Base-by-base conservation (phyloP, 805 yeast genomes). In the Wickerhamomyces xylosicus region DNA sequence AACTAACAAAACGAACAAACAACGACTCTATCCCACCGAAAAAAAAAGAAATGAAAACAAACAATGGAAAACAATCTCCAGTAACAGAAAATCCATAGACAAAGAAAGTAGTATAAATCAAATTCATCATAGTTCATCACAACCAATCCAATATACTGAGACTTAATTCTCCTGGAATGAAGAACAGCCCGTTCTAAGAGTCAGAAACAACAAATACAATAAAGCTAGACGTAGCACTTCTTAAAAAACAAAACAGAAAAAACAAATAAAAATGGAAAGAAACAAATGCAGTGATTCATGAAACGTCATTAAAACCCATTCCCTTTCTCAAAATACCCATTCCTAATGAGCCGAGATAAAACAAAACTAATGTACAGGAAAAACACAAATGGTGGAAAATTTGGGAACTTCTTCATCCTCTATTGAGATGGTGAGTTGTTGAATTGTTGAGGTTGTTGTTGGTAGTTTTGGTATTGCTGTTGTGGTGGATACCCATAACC, bases 401-500 rank as follows among this genome's bases (percentile, higher is more conserved):
- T 10, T 10, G 6, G 10, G 25, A 21, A 7, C 25, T 21, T 10
- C 6, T 21, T 10, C 6, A 10, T 10, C 25, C 6, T 10, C 25
- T 21, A 21, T 21, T 21, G 25, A 10, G 25, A 7, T 7, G 25
- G 25, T 7, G 25, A 21, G 25, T 21, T 21, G 9, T 21, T 6
- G 25, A 21, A 21, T 10, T 21, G 25, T 21, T 21, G 25, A 7
- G 44, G 48, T 37, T 46, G 51, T 32, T 41, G 47, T 19, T 46
- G 48, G 25, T 29, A 42, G 3, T 48, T 51, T 19, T 46, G 46
- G 16, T 43, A 45, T n/a, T 13, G 29, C 3, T 35, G 37, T 13
- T 35, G 42, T 27, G 41, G 45, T 25, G 49, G 49, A 37, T 35
- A 46, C 3, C 45, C 43, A 29, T 48, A 49, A 19, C 45, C 48